Evolutionary conservation across 2,329 filamentous ascomycete genomes (phyloP).

Genomic region (Xylaria sp.): DNA sequence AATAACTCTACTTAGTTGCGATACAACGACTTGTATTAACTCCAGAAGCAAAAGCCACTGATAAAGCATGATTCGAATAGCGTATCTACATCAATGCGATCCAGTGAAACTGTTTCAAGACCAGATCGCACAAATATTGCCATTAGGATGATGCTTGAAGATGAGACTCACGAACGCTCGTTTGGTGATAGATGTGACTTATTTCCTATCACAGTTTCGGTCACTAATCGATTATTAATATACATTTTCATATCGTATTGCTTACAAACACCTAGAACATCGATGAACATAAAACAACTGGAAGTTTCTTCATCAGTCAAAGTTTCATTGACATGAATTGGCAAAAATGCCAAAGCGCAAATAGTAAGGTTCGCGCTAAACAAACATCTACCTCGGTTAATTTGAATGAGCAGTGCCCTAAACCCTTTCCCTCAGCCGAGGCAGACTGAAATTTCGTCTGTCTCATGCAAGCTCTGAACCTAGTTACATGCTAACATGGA

Average conservation of each 20-base stretch:
- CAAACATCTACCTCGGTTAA: neutral
- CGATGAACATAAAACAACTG: neutral
- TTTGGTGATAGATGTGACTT: too few relatives aligned
- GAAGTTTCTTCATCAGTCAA: neutral
- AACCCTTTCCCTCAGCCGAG: neutral
- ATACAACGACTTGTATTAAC: neutral
- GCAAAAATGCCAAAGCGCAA: neutral
- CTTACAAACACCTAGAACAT: too few relatives aligned
- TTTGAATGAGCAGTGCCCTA: neutral
- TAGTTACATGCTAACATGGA: too few relatives aligned
- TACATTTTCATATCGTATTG: too few relatives aligned
- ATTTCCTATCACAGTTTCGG: too few relatives aligned
- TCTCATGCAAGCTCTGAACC: neutral
- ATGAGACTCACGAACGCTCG: too few relatives aligned
- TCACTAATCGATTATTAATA: too few relatives aligned
- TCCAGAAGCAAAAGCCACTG: neutral
- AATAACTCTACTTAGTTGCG: neutral
- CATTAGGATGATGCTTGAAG: too few relatives aligned
- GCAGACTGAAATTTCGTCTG: neutral
- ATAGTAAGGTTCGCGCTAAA: neutral
- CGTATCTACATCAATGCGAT: neutral
- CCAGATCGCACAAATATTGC: too few relatives aligned
- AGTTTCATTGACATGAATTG: neutral
- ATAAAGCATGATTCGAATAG: neutral
- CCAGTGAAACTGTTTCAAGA: neutral